Percentiles rank a stretch among this genome's conserved stretches.
These are phyloP conservation scores for Annulohypoxylon stygium DNA, from an alignment of 495 filamentous ascomycete genomes.

Conservation along the genomic window DNA sequence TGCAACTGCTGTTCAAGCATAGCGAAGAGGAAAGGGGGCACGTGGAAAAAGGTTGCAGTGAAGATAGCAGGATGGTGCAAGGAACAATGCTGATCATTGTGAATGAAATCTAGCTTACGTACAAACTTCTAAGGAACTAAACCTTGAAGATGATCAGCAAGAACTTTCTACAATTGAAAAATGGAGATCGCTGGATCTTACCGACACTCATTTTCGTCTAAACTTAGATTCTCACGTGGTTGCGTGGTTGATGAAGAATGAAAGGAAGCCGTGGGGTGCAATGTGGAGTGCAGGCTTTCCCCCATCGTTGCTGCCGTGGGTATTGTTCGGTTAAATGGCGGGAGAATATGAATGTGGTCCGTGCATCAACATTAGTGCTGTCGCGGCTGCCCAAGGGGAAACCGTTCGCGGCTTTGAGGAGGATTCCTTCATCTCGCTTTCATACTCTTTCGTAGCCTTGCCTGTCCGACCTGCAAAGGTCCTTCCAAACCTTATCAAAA, in stretches of 20 bases:
- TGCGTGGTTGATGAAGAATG: background rate
- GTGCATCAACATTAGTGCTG: constrained; percentile 24
- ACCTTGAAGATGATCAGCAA: background rate
- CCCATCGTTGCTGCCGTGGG: background rate
- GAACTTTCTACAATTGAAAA: background rate
- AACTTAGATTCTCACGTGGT: constrained; percentile 1
- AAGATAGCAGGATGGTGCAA: constrained; percentile 2
- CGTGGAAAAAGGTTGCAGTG: background rate
- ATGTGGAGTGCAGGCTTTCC: background rate
- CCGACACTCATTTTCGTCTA: background rate
- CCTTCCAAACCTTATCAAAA: constrained; percentile 27
- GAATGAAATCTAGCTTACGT: constrained; percentile 1
- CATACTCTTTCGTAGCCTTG: constrained; percentile 25
- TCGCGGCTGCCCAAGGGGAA: constrained; percentile 37
- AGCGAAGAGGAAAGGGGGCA: constrained; percentile 10
- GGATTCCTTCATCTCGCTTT: constrained; percentile 35
- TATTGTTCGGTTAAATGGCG: constrained; percentile 30
- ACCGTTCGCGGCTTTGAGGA: constrained; percentile 39
- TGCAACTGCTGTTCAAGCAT: background rate
- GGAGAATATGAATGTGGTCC: constrained; percentile 11
- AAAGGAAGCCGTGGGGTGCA: constrained; percentile 8
- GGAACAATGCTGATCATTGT: background rate
- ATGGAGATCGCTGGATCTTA: background rate
- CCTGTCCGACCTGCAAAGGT: constrained; percentile 29
- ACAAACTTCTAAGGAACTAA: background rate